Evolutionary conservation across 2,329 filamentous ascomycete genomes (phyloP).

Genomic region (Ambrosiella cleistominuta): DNA sequence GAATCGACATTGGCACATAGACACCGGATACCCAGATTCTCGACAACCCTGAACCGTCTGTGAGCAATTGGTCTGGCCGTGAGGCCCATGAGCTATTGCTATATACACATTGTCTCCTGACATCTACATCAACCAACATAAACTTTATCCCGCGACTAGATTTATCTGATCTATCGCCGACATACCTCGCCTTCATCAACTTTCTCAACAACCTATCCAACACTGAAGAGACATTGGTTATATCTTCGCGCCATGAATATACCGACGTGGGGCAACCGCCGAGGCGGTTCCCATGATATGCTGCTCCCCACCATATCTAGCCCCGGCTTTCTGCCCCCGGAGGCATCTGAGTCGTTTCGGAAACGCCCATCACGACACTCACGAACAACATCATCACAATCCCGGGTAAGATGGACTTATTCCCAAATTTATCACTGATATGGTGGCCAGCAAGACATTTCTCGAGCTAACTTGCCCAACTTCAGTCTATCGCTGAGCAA

Average conservation of each 20-base stretch:
- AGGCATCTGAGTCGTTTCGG: constrained; percentile 19
- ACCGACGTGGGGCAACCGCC: constrained; percentile 10
- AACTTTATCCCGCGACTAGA: background rate
- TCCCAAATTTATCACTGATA: too few species aligned
- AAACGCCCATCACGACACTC: constrained; percentile 20
- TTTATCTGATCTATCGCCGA: background rate
- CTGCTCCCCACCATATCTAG: constrained; percentile 11
- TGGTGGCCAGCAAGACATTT: background rate
- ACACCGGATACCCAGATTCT: too few species aligned
- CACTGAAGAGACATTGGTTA: background rate
- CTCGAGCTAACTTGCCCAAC: constrained; percentile 13
- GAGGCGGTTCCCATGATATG: constrained; percentile 8
- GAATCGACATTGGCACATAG: too few species aligned
- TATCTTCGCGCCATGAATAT: constrained; percentile 8
- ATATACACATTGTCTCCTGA: too few species aligned
- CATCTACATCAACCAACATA: background rate
- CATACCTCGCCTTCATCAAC: background rate
- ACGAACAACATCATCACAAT: constrained; percentile 37
- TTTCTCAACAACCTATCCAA: background rate
- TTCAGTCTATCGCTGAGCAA: constrained; percentile 35
- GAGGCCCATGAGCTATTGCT: too few species aligned
- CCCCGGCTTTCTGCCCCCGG: constrained; percentile 13
- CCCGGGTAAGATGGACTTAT: constrained; percentile 26
- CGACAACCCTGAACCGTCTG: too few species aligned
- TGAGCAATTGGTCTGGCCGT: too few species aligned